phyloP scores from a whole-genome alignment of 768 basidiomycete species.

The Kwoniella dejecticola region DNA sequence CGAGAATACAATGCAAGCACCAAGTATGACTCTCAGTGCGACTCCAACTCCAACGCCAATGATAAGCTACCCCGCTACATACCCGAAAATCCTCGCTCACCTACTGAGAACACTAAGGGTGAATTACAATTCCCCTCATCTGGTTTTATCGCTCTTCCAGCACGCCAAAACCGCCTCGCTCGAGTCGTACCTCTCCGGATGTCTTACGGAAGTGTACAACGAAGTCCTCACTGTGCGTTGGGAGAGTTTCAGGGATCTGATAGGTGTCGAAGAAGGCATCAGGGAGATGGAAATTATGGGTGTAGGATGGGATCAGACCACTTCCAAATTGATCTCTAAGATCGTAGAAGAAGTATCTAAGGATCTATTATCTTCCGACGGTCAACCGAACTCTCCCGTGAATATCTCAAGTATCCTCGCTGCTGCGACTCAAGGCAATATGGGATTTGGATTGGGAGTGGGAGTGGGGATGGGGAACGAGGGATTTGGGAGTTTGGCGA shows the following conservation, averaged over 20 bases:
- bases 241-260: conserved; percentile 77
- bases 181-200: conserved; percentile 83
- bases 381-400: too few relatives aligned
- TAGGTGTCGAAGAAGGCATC: conserved; percentile 70
- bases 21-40: not conserved
- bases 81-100: conserved; percentile 72
- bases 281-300: conserved; percentile 83
- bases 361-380: conserved; percentile 6
- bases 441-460: too few relatives aligned
- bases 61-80: conserved; percentile 59
- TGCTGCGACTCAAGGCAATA: too few relatives aligned
- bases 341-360: conserved; percentile 64
- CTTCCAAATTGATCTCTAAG: conserved; percentile 65
- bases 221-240: conserved; percentile 84
- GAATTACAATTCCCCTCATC: conserved; percentile 74
- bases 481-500: not conserved
- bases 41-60: not conserved
- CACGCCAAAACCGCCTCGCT: conserved; percentile 74
- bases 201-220: conserved; percentile 83
- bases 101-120: conserved; percentile 79
- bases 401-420: too few relatives aligned
- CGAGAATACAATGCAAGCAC: too few relatives aligned
- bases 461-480: too few relatives aligned
- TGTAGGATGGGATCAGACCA: conserved; percentile 66
- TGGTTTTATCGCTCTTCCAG: conserved; percentile 79